These are phyloP conservation scores for Erysiphe pulchra DNA, from an alignment of 2,329 filamentous ascomycete genomes.

Conservation along the genomic window DNA sequence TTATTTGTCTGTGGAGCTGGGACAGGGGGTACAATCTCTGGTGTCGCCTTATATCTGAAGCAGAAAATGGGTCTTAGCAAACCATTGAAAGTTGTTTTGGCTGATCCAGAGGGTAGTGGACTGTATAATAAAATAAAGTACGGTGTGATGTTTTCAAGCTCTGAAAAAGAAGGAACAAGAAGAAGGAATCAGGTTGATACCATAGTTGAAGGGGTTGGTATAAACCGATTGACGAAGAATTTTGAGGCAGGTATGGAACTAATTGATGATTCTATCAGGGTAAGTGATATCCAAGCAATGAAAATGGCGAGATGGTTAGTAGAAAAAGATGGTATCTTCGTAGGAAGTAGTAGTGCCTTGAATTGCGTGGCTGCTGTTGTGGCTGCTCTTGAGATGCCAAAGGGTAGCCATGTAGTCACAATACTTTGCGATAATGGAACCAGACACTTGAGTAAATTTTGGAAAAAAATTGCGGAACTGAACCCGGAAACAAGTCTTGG, in stretches of 20 bases:
- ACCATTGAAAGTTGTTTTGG: slow-evolving; percentile 45
- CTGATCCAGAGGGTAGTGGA: slow-evolving; percentile 83
- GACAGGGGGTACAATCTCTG: slow-evolving; percentile 80
- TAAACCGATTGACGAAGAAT: slow-evolving; percentile 84
- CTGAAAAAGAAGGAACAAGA: slow-evolving; percentile 74
- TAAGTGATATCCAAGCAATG: slow-evolving; percentile 71
- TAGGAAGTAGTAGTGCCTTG: slow-evolving; percentile 86
- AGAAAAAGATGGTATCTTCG: slow-evolving; percentile 82
- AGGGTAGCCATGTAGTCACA: slow-evolving; percentile 41
- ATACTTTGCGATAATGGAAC: slow-evolving; percentile 69
- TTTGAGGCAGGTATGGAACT: slow-evolving; percentile 70
- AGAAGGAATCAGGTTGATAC: slow-evolving; percentile 80
- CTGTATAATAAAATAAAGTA: slow-evolving; percentile 78
- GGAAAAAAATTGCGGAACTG: slow-evolving; percentile 44
- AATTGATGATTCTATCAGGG: slow-evolving; percentile 71
- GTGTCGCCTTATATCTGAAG: slow-evolving; percentile 65
- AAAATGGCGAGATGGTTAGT: slow-evolving; percentile 92
- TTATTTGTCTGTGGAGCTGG: slow-evolving; percentile 86
- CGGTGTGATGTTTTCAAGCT: slow-evolving; percentile 83
- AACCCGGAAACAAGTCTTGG: slow-evolving; percentile 14
- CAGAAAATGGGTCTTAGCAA: slow-evolving; percentile 18
- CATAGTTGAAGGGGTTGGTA: slow-evolving; percentile 85
- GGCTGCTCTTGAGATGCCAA: slow-evolving; percentile 38
- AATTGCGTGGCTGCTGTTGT: slow-evolving; percentile 68
- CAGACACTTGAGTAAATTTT: slow-evolving; percentile 64